Conservation (phyloP, 306 rosid species). For the Begonia peltatifolia region DNA sequence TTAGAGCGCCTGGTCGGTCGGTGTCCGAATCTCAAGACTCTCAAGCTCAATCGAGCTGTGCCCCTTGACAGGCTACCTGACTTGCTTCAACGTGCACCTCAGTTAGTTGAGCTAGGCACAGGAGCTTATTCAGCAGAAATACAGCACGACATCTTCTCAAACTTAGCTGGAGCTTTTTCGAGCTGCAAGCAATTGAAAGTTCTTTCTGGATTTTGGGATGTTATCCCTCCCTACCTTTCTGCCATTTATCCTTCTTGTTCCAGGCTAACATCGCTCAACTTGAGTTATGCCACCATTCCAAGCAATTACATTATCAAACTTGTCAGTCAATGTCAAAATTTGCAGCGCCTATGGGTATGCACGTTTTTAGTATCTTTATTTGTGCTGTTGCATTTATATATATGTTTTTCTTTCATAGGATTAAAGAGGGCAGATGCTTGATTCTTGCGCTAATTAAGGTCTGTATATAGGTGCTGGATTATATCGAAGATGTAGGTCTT, state of each 20-base stretch:
- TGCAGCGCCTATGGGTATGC: conserved; percentile 84
- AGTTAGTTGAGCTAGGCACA: conserved; percentile 70
- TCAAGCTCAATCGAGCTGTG: conserved; percentile 71
- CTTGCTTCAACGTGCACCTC: conserved; percentile 55
- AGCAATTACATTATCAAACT: conserved; percentile 68
- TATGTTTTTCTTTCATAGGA: neutral
- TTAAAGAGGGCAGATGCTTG: neutral
- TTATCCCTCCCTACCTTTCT: conserved; percentile 55
- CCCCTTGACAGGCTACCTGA: conserved; percentile 62
- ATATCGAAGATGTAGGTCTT: conserved; percentile 84
- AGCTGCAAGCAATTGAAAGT: conserved; percentile 49
- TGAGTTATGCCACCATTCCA: conserved; percentile 60
- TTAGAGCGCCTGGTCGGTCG: conserved; percentile 75
- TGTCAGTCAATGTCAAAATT: conserved; percentile 50
- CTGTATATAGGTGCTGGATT: conserved; percentile 69
- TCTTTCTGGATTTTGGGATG: conserved; percentile 90
- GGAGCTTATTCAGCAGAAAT: conserved; percentile 58
- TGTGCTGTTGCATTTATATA: neutral
- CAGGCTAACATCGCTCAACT: conserved; percentile 49
- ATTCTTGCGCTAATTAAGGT: conserved; percentile 13
- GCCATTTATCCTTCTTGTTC: conserved; percentile 62
- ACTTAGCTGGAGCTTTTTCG: conserved; percentile 32
- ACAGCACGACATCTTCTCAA: conserved; percentile 50
- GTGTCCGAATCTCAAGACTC: conserved; percentile 67
- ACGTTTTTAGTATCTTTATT: neutral